Evolutionary conservation across 2,329 filamentous ascomycete genomes (phyloP).

Genomic region (Fusarium austroafricanum): DNA sequence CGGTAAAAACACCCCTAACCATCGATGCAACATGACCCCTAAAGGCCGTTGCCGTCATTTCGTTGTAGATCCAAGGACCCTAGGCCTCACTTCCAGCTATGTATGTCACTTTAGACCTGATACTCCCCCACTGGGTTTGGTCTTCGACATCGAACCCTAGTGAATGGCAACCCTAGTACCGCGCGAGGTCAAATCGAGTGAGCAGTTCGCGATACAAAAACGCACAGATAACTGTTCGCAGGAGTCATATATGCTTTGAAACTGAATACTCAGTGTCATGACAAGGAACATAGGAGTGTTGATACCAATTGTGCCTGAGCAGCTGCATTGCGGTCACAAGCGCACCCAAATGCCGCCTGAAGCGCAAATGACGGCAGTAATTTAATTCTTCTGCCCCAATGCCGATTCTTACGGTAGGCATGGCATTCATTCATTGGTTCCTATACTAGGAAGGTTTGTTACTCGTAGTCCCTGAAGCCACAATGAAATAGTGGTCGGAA

Average conservation of each 20-base stretch:
- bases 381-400: neutral
- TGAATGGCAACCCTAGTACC: neutral
- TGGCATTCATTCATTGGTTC: neutral
- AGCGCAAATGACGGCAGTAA: slow-evolving; percentile 13
- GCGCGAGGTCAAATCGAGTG: neutral
- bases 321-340: neutral
- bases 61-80: neutral
- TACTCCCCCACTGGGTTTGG: slow-evolving; percentile 7
- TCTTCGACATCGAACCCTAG: slow-evolving; percentile 4
- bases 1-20: slow-evolving; percentile 8
- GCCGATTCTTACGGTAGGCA: neutral
- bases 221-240: neutral
- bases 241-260: neutral
- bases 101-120: slow-evolving; percentile 32
- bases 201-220: slow-evolving; percentile 2
- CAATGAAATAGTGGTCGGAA: slow-evolving; percentile 3
- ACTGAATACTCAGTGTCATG: neutral
- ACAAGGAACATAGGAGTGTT: neutral
- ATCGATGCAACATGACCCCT: slow-evolving; percentile 1
- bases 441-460: neutral
- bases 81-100: slow-evolving; percentile 17
- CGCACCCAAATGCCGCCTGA: neutral
- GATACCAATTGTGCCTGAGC: neutral
- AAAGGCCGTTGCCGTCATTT: slow-evolving; percentile 29
- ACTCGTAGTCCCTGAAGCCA: slow-evolving; percentile 3